Base-by-base conservation (phyloP, 768 basidiomycete species). In the Podaxis mareebaensis region DNA sequence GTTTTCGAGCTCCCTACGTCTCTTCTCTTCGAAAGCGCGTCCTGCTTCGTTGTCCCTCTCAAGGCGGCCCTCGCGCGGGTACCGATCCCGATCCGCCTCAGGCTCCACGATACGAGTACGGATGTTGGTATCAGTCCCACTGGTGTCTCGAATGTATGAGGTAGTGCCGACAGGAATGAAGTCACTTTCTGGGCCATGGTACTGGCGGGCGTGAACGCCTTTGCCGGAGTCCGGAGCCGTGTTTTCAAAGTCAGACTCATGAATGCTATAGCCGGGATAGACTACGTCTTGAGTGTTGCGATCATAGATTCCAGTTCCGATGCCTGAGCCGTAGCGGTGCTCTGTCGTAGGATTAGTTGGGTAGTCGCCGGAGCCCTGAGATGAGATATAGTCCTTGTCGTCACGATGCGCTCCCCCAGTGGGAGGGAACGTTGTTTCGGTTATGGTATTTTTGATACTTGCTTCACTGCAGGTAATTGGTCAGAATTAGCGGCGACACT, bases 141-240 rank as follows among this genome's bases (percentile, higher is more conserved):
- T 22, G 11, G 3, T 26, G 28, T 53, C 51, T 28, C 52, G 51
- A 20, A 53, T 61, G 24, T 49, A 40, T 15, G 51, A 38, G 22
- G 33, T 28, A 40, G 38, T 40, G 12, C 51, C 51, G 2, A 44
- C 26, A 8, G 51, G 60, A 17, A 53, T 30, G 6, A 38, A 53
- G 3, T 26, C 60, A 15, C 38, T 24, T n/a, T 40, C 60, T 44
- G 51, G 20, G 7, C 38, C 51, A 33, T 39, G 49, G 22, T 53
- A 61, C 13, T 53, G 60, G 4, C 26, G 38, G 26, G 51, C 60
- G 15, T 61, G 60, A 30, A 61, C 53, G 26, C 60, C 51, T 53
- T 52, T 33, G 17, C 60, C 60, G 28, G 60, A 53, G 13, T 61
- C 40, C 20, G 52, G 52, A 12, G 51, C 39, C 2, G 60, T 61